Percentiles rank a stretch among this genome's conserved stretches.
These are phyloP conservation scores for Narthecium ossifragum DNA, from an alignment of 106 monocot species.

Conservation along the genomic window DNA sequence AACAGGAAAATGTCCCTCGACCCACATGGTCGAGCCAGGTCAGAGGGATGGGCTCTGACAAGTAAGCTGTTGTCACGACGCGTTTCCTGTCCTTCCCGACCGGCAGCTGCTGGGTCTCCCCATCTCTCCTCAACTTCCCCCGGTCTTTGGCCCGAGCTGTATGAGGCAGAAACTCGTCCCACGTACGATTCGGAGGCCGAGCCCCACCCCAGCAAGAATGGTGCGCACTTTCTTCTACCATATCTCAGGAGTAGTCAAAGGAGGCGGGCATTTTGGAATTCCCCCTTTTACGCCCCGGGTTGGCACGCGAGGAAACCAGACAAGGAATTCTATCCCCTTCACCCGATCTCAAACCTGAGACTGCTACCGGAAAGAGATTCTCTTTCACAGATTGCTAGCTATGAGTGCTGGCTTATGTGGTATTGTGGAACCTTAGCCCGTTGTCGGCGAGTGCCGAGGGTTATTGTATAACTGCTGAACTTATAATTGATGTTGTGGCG, in stretches of 20 bases:
- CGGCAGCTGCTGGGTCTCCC: constrained; percentile 7
- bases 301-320: constrained; percentile 3
- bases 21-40: too few relatives aligned
- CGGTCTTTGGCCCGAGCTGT: constrained; percentile 11
- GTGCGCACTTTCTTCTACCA: constrained; percentile 12
- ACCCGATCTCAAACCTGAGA: background rate
- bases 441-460: too few relatives aligned
- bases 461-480: too few relatives aligned
- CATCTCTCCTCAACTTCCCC: constrained; percentile 12
- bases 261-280: background rate
- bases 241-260: constrained; percentile 5
- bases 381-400: too few relatives aligned
- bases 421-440: too few relatives aligned
- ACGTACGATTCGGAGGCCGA: constrained; percentile 19
- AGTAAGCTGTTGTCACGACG: too few relatives aligned
- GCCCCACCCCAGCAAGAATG: constrained; percentile 31
- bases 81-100: constrained; percentile 10
- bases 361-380: constrained; percentile 2
- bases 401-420: too few relatives aligned
- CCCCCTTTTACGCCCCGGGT: background rate
- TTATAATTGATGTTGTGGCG: too few relatives aligned
- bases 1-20: too few relatives aligned
- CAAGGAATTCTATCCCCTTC: constrained; percentile 3
- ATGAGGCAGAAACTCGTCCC: constrained; percentile 29
- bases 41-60: too few relatives aligned